A percentile compares a stretch with the other conserved stretches of the same genome.
phyloP scores from a whole-genome alignment of 2,329 filamentous ascomycete genomes.

The Bipolaris gigantea region DNA sequence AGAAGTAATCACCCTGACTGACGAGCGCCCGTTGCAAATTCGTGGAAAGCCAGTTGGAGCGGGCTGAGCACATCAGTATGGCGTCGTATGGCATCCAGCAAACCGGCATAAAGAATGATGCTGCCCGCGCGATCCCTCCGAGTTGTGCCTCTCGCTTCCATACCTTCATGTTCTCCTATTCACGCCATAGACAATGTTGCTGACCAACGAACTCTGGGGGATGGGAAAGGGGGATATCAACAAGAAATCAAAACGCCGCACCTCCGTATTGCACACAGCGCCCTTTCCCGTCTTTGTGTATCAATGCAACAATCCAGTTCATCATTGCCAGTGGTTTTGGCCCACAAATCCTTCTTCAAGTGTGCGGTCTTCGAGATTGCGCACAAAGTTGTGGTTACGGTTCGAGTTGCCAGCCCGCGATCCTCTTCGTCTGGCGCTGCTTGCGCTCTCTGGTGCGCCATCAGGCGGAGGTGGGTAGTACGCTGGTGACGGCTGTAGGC shows the following conservation, averaged over 20 bases:
- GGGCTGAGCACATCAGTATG: slow-evolving; percentile 10
- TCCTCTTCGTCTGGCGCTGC: slow-evolving; percentile 71
- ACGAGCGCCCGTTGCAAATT: not conserved
- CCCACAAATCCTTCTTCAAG: slow-evolving; percentile 88
- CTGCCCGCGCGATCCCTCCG: slow-evolving; percentile 12
- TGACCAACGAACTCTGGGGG: slow-evolving; percentile 6
- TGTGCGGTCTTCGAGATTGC: slow-evolving; percentile 90
- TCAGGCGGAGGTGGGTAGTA: slow-evolving; percentile 95
- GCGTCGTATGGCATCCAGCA: slow-evolving; percentile 10
- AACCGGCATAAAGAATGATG: slow-evolving; percentile 14
- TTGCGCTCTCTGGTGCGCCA: slow-evolving; percentile 68
- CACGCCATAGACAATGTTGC: slow-evolving; percentile 13
- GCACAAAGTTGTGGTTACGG: slow-evolving; percentile 84
- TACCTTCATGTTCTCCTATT: slow-evolving; percentile 6
- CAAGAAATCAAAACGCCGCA: slow-evolving; percentile 12
- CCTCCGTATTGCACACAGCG: slow-evolving; percentile 3
- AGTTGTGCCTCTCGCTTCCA: slow-evolving; percentile 3
- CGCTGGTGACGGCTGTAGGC: slow-evolving; percentile 90
- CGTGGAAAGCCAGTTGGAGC: slow-evolving; percentile 5
- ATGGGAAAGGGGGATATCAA: slow-evolving; percentile 9
- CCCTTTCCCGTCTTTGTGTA: slow-evolving; percentile 7
- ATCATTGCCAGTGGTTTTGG: slow-evolving; percentile 68
- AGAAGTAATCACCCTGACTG: slow-evolving; percentile 2
- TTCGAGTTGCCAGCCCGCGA: slow-evolving; percentile 66
- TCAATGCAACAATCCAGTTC: slow-evolving; percentile 14